Base-by-base conservation (phyloP, 2,329 filamentous ascomycete species). In the Fusarium phyllophilum region DNA sequence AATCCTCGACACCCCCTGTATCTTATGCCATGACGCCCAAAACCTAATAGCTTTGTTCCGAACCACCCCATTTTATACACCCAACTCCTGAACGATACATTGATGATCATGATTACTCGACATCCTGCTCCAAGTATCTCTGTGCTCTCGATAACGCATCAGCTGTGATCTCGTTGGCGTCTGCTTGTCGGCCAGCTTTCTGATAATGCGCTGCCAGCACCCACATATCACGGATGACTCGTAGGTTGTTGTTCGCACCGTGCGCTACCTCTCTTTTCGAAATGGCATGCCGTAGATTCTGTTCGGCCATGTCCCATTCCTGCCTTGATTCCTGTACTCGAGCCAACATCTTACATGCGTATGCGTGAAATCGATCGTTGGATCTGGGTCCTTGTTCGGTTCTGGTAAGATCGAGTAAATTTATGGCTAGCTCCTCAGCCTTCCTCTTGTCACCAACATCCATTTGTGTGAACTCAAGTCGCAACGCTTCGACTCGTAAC, bases 171-270 rank as follows among this genome's bases (percentile, higher is more conserved):
- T 68, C 62, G 11, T 77, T 55, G 5, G 82, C 80, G 12, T 77
- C 77, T 7, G 77, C 75, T 33, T 68, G 66, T 54, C 75, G 78
- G 11, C 81, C 81, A 29, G 78, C 75, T 58, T 77, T 78, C 54
- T 81, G 74, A 48, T 79, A 82, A 63, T 83, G 79, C 7, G 73
- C 78, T 24, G 81, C 80, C 13, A 83, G 78, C 70, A 83, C 82
- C 82, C 82, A 83, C 79, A 83, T 81, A 69, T 83, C 82, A 46
- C 82, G 78, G 48, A 83, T 81, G 34, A 83, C 82, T 34, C 82
- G 79, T 70, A 83, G 49, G 52, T 83, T 78, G 51, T 78, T 80
- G 51, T 75, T 75, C 18, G 79, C 78, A 29, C 82, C 82, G 51
- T 83, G 82, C 6, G 82, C 82, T 13, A 77, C 75, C 75, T 82